Evolutionary conservation across 768 basidiomycete genomes (phyloP), one percentile per base, ranked within the genome.

Genomic region (Phylloporus arenicola): DNA sequence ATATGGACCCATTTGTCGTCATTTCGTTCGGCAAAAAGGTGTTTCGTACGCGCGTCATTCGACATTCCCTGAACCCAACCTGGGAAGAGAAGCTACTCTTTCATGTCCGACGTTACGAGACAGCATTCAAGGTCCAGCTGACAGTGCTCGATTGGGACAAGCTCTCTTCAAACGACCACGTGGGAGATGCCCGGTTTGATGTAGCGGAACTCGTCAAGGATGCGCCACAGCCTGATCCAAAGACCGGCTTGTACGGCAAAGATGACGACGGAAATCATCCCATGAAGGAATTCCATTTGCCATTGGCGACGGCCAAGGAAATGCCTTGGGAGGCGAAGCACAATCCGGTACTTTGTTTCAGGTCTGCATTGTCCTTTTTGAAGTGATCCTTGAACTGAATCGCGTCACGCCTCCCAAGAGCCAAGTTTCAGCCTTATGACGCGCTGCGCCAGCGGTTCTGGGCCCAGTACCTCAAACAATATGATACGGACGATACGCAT

Each of bases 1-100:
- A 98, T 64, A 96, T 97, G 93, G 93, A 97, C 60, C 93, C 94
- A 0, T 98, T 97, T 62, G 88, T 91, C 20, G 92, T 99, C 54
- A 80, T 94, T 55, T 92, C 91, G 3, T 99, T 99, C 55, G 91
- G 94, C 27, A 94, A 93, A 73, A 98, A 96, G 66, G 90, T 97
- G 5, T 98, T 98, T 72, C 79, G 94, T 3, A 97, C 94, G 0
- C 84, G 88, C 29, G 83, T 92, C 24, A 83, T 93, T 48, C 80
- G 92, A 4, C 91, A 93, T 67, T 84, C 81, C 0, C 72, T 84
- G 47, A 92, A 89, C 64, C 95, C 96, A 0, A 76, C 77, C 1
- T 98, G 93, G 90, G 89, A 97, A 54, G 93, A 97, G 71, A 94
- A 95, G 66, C 72, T 98, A 3, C 77, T 96, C 11, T 98, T 97